These are phyloP conservation scores for Rhodotorula diobovata DNA, from an alignment of 768 basidiomycete species.

Conservation along the genomic window DNA sequence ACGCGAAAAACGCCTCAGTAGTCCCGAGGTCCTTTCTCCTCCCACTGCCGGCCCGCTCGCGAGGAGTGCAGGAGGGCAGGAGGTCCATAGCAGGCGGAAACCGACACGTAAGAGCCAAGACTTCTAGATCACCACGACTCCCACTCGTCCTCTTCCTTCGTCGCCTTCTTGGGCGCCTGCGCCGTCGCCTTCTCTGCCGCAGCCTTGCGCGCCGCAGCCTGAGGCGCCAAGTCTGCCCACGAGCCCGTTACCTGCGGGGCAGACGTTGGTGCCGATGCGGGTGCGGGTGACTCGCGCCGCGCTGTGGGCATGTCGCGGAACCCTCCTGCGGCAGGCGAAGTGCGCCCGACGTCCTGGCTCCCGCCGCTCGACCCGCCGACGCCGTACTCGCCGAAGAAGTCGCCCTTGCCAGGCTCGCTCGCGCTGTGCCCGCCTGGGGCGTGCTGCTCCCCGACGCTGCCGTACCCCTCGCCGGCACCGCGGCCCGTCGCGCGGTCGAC, in stretches of 20 bases:
- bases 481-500: slow-evolving; percentile 30
- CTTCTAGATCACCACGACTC: slow-evolving; percentile 17
- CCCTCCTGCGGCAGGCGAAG: background rate
- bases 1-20: background rate
- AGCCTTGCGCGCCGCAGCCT: slow-evolving; percentile 21
- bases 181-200: background rate
- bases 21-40: background rate
- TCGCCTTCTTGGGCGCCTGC: slow-evolving; percentile 2
- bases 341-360: background rate
- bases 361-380: background rate
- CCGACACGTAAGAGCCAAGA: background rate
- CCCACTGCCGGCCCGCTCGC: too few species aligned
- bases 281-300: too few species aligned
- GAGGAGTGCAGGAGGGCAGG: background rate
- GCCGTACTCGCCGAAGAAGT: slow-evolving; percentile 24
- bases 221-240: slow-evolving; percentile 34
- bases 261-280: too few species aligned
- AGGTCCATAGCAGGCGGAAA: background rate
- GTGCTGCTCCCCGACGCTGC: slow-evolving; percentile 11
- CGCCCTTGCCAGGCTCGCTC: slow-evolving; percentile 1
- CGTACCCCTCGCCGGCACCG: slow-evolving; percentile 35
- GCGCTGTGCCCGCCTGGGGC: slow-evolving; percentile 7
- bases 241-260: background rate
- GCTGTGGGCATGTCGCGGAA: slow-evolving; percentile 17
- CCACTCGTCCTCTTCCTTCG: slow-evolving; percentile 28